Conservation (phyloP, 768 basidiomycete species). For the Leccinum incarnatum region DNA sequence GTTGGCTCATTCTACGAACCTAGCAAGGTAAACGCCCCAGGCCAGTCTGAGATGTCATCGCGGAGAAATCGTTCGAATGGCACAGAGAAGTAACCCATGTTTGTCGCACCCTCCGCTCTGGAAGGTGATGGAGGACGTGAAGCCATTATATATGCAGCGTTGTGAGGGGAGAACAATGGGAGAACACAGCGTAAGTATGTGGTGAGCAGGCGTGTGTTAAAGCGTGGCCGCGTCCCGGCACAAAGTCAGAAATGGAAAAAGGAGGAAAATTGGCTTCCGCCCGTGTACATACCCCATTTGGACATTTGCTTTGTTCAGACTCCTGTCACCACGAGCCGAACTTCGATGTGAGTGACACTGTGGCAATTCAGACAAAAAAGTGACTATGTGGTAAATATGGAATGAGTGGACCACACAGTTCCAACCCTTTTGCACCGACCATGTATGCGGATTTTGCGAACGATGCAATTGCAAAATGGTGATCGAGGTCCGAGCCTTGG, state of each 20-base stretch:
- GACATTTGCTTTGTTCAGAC: neutral
- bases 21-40: conserved; percentile 80
- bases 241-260: neutral
- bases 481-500: neutral
- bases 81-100: conserved; percentile 58
- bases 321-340: neutral
- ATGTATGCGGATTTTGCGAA: neutral
- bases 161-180: conserved; percentile 18
- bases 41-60: conserved; percentile 74
- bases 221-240: neutral
- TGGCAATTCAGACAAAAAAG: neutral
- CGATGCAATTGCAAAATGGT: neutral
- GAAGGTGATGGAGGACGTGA: conserved; percentile 41
- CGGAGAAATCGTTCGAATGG: conserved; percentile 72
- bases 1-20: conserved; percentile 45
- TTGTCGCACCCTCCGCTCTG: conserved; percentile 29
- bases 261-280: neutral
- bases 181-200: neutral
- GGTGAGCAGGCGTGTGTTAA: conserved; percentile 4
- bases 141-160: conserved; percentile 24
- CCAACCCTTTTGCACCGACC: neutral
- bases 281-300: neutral
- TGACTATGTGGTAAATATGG: neutral
- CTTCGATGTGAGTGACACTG: neutral
- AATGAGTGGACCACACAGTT: neutral